Conservation (phyloP, 176 grass and related monocot species). For the Lolium multiflorum region DNA sequence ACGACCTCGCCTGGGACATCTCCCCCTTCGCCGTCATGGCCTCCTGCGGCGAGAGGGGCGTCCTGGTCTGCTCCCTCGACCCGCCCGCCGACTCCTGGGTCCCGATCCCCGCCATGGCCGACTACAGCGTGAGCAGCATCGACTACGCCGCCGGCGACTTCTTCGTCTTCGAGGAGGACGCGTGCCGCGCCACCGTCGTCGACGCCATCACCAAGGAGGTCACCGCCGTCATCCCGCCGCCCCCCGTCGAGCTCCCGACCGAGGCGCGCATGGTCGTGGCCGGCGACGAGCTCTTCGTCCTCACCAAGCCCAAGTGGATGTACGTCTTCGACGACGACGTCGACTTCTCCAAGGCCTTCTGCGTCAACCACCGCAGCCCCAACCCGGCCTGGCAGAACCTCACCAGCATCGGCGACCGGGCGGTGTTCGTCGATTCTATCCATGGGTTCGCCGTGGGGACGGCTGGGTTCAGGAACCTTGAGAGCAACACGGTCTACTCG, state of each 20-base stretch:
- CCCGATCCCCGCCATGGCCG: conserved; percentile 38
- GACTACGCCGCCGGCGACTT: conserved; percentile 55
- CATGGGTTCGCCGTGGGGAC: conserved; percentile 52
- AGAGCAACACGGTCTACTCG: conserved; percentile 47
- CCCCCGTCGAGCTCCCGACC: conserved; percentile 41
- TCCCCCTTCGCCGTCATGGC: conserved; percentile 55
- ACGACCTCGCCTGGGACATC: conserved; percentile 58
- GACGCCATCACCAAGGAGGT: conserved; percentile 29
- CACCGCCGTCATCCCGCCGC: conserved; percentile 22
- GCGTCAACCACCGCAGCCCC: conserved; percentile 28
- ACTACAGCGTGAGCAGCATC: conserved; percentile 55
- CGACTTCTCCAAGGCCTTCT: conserved; percentile 58
- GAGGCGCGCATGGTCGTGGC: conserved; percentile 49
- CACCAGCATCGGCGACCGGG: conserved; percentile 44
- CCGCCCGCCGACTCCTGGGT: conserved; percentile 33
- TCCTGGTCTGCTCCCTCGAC: conserved; percentile 49
- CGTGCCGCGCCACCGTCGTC: conserved; percentile 59
- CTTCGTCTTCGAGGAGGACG: conserved; percentile 67
- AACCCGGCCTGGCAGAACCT: conserved; percentile 37
- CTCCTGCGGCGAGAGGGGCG: conserved; percentile 51
- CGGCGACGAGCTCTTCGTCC: conserved; percentile 56
- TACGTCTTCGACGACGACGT: conserved; percentile 49
- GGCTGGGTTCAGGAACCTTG: conserved; percentile 41
- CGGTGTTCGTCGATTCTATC: conserved; percentile 44
- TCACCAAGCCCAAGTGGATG: conserved; percentile 59